Evolutionary conservation across 2,329 filamentous ascomycete species (phyloP).

Genomic region (Dactylellina sp.): DNA sequence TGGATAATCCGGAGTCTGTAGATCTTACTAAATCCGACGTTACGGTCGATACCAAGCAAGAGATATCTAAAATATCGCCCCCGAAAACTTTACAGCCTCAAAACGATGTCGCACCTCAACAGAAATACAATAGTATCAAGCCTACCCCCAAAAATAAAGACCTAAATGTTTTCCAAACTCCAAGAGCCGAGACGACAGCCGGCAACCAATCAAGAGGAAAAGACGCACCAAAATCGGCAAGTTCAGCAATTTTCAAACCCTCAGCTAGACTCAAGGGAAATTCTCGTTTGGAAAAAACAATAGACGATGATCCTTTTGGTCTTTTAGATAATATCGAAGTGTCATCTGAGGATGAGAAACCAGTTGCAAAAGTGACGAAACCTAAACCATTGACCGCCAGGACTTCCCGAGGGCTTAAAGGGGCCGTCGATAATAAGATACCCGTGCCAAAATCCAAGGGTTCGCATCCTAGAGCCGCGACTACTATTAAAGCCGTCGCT

Average conservation of each 20-base stretch:
- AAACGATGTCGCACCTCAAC: neutral
- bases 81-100: neutral
- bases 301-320: neutral
- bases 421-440: too few relatives aligned
- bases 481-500: conserved; percentile 6
- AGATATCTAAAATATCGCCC: neutral
- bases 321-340: neutral
- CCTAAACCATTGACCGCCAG: neutral
- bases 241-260: neutral
- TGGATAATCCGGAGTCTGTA: neutral
- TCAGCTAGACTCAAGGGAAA: neutral
- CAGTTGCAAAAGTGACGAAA: neutral
- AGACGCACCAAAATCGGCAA: neutral
- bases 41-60: neutral
- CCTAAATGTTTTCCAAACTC: neutral
- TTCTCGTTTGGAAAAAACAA: neutral
- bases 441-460: neutral
- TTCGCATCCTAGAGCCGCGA: neutral
- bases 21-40: neutral
- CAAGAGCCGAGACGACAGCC: neutral
- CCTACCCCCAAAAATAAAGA: neutral
- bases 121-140: neutral
- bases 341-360: too few relatives aligned
- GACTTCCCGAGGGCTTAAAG: too few relatives aligned
- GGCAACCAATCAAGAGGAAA: neutral